phyloP scores from a whole-genome alignment of 306 rosid species.

The Gillenia trifoliata region DNA sequence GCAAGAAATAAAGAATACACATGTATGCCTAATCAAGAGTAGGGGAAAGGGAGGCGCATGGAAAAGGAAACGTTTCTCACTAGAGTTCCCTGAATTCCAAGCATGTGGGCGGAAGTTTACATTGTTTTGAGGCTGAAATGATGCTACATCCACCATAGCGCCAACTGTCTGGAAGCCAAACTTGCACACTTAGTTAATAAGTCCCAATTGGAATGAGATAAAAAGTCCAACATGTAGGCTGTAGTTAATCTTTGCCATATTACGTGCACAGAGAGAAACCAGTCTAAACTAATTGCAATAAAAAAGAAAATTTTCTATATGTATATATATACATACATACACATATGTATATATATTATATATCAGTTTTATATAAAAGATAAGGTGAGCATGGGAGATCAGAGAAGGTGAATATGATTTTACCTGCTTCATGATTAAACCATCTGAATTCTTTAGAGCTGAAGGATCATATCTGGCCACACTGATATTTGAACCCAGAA shows the following conservation, averaged over 20 bases:
- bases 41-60: not conserved
- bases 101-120: constrained; percentile 2
- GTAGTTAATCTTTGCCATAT: not conserved
- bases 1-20: constrained; percentile 2
- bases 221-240: not conserved
- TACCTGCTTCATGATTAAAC: constrained; percentile 36
- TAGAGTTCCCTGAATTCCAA: constrained; percentile 19
- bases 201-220: constrained; percentile 1
- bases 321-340: too few species aligned
- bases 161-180: constrained; percentile 42
- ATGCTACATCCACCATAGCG: constrained; percentile 18
- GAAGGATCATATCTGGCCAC: constrained; percentile 18
- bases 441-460: constrained; percentile 21
- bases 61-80: constrained; percentile 38
- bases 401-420: constrained; percentile 14
- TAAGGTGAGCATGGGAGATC: constrained; percentile 5
- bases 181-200: constrained; percentile 5
- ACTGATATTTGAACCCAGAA: constrained; percentile 23
- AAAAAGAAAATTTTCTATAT: not conserved
- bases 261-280: not conserved
- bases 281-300: not conserved
- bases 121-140: constrained; percentile 21
- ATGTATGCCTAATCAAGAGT: not conserved
- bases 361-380: not conserved
- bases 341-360: too few species aligned